Evolutionary conservation across 371 early-diverging fungal genomes (phyloP).

Genomic region (Blakeslea trispora): DNA sequence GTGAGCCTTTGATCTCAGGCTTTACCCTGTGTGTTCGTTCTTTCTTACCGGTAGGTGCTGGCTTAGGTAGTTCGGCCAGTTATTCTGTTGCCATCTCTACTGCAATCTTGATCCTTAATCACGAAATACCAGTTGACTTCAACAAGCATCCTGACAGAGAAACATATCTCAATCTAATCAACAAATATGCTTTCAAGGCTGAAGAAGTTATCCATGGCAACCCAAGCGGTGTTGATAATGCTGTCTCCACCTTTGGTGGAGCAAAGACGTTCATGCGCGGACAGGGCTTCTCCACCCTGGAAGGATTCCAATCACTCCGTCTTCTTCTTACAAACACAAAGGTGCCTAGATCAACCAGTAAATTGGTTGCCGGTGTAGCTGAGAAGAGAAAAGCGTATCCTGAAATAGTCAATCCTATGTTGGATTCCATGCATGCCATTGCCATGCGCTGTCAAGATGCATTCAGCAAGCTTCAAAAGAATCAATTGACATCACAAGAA

Average conservation of each 20-base stretch:
- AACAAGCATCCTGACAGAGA: constrained; percentile 11
- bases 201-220: constrained; percentile 96
- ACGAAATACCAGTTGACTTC: constrained; percentile 33
- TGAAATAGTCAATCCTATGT: constrained; percentile 64
- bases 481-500: constrained; percentile 10
- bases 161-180: constrained; percentile 56
- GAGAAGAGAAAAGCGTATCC: constrained; percentile 66
- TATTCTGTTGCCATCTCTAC: constrained; percentile 83
- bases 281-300: constrained; percentile 41
- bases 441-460: constrained; percentile 56
- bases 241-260: constrained; percentile 84
- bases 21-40: constrained; percentile 73
- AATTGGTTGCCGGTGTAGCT: constrained; percentile 82
- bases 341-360: constrained; percentile 87
- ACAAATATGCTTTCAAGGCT: constrained; percentile 85
- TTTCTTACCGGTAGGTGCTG: constrained; percentile 90
- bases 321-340: constrained; percentile 86
- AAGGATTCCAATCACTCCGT: constrained; percentile 64
- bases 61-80: constrained; percentile 95
- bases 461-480: constrained; percentile 23
- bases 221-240: constrained; percentile 95
- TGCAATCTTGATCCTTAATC: constrained; percentile 64
- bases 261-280: constrained; percentile 61
- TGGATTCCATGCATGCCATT: constrained; percentile 78
- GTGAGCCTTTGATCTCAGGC: constrained; percentile 27